Percentiles rank a stretch among this genome's conserved stretches.
These are phyloP conservation scores for Phytophthora ramorum DNA, from an alignment of 352 stramenopile species.

Conservation along the genomic window DNA sequence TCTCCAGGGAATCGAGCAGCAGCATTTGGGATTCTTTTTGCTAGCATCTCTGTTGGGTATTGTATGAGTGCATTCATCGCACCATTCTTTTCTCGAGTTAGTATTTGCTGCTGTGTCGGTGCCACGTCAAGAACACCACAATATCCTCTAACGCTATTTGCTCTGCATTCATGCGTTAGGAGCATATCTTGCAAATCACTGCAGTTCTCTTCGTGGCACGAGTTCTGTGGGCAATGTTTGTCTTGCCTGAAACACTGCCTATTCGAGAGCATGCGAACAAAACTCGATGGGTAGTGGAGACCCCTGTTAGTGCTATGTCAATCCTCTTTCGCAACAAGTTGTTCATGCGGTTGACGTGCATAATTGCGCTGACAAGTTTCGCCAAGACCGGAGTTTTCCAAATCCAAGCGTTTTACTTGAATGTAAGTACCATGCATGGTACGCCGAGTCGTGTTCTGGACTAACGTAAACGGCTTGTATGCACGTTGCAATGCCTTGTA, in stretches of 20 bases:
- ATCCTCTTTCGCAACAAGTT: slow-evolving; percentile 74
- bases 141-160: neutral
- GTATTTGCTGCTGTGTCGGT: slow-evolving; percentile 6
- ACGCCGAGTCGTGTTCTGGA: neutral
- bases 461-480: slow-evolving; percentile 1
- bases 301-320: slow-evolving; percentile 62
- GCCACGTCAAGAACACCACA: no score
- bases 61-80: slow-evolving; percentile 63
- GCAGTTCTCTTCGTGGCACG: slow-evolving; percentile 53
- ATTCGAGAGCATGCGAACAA: slow-evolving; percentile 35
- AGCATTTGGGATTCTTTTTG: slow-evolving; percentile 73
- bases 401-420: slow-evolving; percentile 82
- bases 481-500: slow-evolving; percentile 15
- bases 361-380: slow-evolving; percentile 79
- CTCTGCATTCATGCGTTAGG: slow-evolving; percentile 27
- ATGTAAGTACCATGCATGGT: slow-evolving; percentile 42
- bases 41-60: slow-evolving; percentile 63
- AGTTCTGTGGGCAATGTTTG: slow-evolving; percentile 58
- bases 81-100: slow-evolving; percentile 62
- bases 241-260: slow-evolving; percentile 68
- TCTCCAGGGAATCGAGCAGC: slow-evolving; percentile 55
- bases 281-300: slow-evolving; percentile 47
- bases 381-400: slow-evolving; percentile 63
- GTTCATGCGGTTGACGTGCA: slow-evolving; percentile 64
- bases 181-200: slow-evolving; percentile 56